Percentiles rank a stretch among this genome's conserved stretches.
Conservation (phyloP, 2,329 filamentous ascomycete genomes). For the Penicillium concentricum region DNA sequence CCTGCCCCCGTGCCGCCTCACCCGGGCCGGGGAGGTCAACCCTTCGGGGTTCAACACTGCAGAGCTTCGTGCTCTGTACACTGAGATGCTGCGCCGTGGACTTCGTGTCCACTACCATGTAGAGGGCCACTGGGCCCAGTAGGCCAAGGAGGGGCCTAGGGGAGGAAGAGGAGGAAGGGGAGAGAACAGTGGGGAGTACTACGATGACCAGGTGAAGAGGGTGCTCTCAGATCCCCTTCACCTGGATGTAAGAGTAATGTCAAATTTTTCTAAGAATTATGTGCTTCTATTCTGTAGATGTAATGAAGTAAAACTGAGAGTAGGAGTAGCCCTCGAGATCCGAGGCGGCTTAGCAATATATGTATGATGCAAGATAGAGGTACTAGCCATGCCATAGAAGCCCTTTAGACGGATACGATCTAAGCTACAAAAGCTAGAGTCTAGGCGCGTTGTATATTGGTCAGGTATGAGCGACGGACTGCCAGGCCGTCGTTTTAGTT, state of each 20-base stretch:
- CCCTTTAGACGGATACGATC: not conserved
- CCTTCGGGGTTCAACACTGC: constrained; percentile 38
- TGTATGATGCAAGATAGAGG: not conserved
- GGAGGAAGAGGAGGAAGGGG: not conserved
- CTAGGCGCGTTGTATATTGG: not conserved
- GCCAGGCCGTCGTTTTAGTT: not conserved
- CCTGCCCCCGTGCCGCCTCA: constrained; percentile 2
- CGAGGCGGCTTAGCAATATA: not conserved
- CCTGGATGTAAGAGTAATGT: not conserved
- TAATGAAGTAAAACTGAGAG: not conserved
- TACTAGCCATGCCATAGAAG: not conserved
- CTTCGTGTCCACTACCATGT: constrained; percentile 1
- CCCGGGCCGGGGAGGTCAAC: not conserved
- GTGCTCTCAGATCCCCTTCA: not conserved
- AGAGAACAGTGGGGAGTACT: not conserved
- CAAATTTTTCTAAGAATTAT: not conserved
- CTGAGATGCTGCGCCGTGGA: constrained; percentile 2
- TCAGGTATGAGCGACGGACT: too few species aligned
- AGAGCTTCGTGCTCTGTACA: constrained; percentile 45
- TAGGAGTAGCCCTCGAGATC: too few species aligned
- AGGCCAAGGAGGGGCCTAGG: not conserved
- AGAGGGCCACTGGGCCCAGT: not conserved
- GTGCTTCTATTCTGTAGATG: not conserved
- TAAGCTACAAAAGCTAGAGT: not conserved
- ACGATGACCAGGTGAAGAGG: not conserved